Evolutionary conservation across 2,329 filamentous ascomycete species (phyloP).

Genomic region (Fusarium pininemorale): DNA sequence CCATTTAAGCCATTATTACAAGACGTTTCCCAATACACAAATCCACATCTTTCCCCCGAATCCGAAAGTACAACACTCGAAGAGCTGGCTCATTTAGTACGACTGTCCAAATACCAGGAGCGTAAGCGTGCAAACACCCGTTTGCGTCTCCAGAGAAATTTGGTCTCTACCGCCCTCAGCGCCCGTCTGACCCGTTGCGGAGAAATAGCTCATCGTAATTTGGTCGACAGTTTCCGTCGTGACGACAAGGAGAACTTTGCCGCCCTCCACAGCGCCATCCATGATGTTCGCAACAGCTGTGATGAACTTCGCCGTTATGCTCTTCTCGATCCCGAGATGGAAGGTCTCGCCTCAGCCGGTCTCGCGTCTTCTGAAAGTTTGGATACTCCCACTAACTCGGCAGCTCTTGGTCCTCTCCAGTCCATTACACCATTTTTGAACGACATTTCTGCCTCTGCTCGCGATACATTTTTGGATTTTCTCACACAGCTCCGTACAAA

Average conservation of each 20-base stretch:
- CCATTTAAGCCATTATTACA: constrained; percentile 64
- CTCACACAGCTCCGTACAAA: constrained; percentile 85
- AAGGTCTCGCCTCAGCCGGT: constrained; percentile 59
- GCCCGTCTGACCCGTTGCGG: constrained; percentile 78
- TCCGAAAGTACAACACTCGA: constrained; percentile 75
- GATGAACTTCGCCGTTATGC: constrained; percentile 77
- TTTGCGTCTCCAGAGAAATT: constrained; percentile 75
- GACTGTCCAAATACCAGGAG: constrained; percentile 82
- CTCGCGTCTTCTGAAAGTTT: constrained; percentile 59
- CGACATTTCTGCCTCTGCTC: constrained; percentile 78
- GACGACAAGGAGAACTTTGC: constrained; percentile 84
- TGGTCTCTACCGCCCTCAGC: constrained; percentile 79
- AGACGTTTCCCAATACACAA: constrained; percentile 73
- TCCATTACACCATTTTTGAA: constrained; percentile 69
- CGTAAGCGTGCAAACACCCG: constrained; percentile 79
- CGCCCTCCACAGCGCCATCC: constrained; percentile 77
- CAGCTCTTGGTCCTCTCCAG: constrained; percentile 49
- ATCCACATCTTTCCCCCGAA: constrained; percentile 67
- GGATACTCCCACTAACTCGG: constrained; percentile 57
- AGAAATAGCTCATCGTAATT: constrained; percentile 76
- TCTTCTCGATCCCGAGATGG: constrained; percentile 76
- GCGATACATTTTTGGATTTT: constrained; percentile 81
- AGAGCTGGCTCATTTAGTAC: constrained; percentile 80
- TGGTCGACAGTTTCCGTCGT: constrained; percentile 80
- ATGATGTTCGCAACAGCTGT: constrained; percentile 81